These are phyloP conservation scores for Cephaloascus albidus DNA, from an alignment of 805 yeast genomes.

Conservation along the genomic window DNA sequence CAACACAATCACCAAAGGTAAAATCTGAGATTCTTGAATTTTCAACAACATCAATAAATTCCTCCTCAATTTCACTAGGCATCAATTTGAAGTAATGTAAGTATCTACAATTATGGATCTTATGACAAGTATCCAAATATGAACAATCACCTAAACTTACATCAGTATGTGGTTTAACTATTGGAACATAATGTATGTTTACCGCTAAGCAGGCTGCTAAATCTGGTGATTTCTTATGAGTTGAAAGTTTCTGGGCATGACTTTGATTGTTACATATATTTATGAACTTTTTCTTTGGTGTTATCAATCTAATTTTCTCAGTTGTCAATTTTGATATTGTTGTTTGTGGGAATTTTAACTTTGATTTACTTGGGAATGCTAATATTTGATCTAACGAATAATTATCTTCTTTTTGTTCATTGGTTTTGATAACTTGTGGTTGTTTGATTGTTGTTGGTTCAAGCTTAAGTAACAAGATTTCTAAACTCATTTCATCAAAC, in stretches of 20 bases:
- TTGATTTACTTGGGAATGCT: slow-evolving; percentile 9
- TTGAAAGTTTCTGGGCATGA: slow-evolving; percentile 16
- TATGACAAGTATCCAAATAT: slow-evolving; percentile 89
- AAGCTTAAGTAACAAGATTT: not conserved
- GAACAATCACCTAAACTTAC: slow-evolving; percentile 78
- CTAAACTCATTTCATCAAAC: not conserved
- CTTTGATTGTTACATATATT: slow-evolving; percentile 37
- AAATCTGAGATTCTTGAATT: slow-evolving; percentile 22
- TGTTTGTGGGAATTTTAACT: too few relatives aligned
- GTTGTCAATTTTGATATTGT: slow-evolving; percentile 29
- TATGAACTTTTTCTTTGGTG: slow-evolving; percentile 31
- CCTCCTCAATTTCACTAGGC: slow-evolving; percentile 21
- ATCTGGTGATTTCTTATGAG: slow-evolving; percentile 3
- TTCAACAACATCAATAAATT: slow-evolving; percentile 6
- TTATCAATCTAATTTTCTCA: slow-evolving; percentile 26
- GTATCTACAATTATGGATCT: slow-evolving; percentile 69
- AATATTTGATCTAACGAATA: not conserved
- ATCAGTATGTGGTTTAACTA: slow-evolving; percentile 48
- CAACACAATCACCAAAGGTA: slow-evolving; percentile 38
- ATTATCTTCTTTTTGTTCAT: not conserved
- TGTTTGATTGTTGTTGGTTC: too few relatives aligned
- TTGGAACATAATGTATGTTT: slow-evolving; percentile 19
- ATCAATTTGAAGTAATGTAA: slow-evolving; percentile 59
- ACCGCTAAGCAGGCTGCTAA: slow-evolving; percentile 6
- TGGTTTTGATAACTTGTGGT: not conserved